Percentiles rank a stretch among this genome's conserved stretches.
These are phyloP conservation scores for Lipomyces orientalis DNA, from an alignment of 805 yeast species.

Conservation along the genomic window DNA sequence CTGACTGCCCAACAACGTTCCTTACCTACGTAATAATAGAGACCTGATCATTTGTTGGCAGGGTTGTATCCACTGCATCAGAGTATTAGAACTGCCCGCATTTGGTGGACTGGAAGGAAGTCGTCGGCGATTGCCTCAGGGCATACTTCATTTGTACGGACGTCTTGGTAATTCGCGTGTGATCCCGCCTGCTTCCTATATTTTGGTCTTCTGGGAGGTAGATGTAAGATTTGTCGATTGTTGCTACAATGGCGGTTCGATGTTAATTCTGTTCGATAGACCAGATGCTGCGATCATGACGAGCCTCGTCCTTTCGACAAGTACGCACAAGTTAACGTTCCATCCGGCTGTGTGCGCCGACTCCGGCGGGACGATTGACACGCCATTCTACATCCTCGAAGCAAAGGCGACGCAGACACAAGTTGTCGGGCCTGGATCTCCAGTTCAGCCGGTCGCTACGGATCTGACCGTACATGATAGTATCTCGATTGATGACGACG, in stretches of 20 bases:
- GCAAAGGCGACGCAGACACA: neutral
- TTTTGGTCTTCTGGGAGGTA: neutral
- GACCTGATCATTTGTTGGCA: neutral
- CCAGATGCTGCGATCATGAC: conserved; percentile 4
- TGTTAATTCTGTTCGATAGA: neutral
- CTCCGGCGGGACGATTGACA: conserved; percentile 22
- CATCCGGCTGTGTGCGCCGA: conserved; percentile 20
- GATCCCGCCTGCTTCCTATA: neutral
- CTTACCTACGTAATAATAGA: neutral
- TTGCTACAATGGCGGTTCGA: neutral
- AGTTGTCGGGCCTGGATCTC: neutral
- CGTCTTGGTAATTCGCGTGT: neutral
- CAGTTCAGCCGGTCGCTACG: conserved; percentile 4
- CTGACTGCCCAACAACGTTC: neutral
- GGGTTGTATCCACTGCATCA: no score
- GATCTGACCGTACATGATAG: conserved; percentile 34
- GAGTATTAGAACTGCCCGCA: neutral
- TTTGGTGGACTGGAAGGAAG: neutral
- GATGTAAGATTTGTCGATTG: neutral
- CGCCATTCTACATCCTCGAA: conserved; percentile 26
- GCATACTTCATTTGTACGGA: neutral
- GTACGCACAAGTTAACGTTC: conserved; percentile 28
- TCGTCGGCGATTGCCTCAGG: neutral
- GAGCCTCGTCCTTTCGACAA: conserved; percentile 24
- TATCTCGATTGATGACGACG: conserved; percentile 29